Conservation (phyloP, 768 basidiomycete genomes). For the Dendrothele bispora region DNA sequence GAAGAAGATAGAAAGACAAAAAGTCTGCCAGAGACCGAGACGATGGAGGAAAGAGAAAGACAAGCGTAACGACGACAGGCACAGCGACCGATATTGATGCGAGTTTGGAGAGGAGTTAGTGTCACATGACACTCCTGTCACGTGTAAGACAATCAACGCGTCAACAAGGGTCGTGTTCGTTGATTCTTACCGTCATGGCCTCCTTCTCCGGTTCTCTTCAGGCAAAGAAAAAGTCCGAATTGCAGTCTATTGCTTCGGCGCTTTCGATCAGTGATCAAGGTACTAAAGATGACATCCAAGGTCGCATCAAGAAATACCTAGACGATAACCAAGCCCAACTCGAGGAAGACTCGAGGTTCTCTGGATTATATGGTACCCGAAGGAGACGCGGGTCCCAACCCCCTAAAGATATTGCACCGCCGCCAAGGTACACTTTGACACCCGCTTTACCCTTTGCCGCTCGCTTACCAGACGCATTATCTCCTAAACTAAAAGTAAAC, state of each 20-base stretch:
- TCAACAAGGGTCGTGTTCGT: slow-evolving; percentile 5
- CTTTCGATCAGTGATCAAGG: slow-evolving; percentile 53
- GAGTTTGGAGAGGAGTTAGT: not conserved
- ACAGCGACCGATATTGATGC: not conserved
- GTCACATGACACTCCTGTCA: not conserved
- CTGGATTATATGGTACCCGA: slow-evolving; percentile 49
- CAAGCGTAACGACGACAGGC: not conserved
- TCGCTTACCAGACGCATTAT: too few relatives aligned
- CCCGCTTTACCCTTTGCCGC: too few relatives aligned
- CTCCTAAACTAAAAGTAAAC: slow-evolving; percentile 16
- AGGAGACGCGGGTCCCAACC: slow-evolving; percentile 46
- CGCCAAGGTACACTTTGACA: not conserved
- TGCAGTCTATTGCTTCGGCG: slow-evolving; percentile 59
- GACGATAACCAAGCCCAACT: slow-evolving; percentile 52
- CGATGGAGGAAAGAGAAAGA: slow-evolving; percentile 12
- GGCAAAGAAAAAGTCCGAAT: slow-evolving; percentile 69
- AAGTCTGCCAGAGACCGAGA: slow-evolving; percentile 23
- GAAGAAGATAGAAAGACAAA: slow-evolving; percentile 27
- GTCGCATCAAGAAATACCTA: slow-evolving; percentile 63
- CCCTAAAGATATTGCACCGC: slow-evolving; percentile 3
- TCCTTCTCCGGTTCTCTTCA: slow-evolving; percentile 53
- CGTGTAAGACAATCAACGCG: not conserved
- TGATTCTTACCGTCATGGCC: slow-evolving; percentile 15
- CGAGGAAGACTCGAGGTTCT: slow-evolving; percentile 57
- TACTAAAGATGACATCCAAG: slow-evolving; percentile 62